A percentile compares a stretch with the other conserved stretches of the same genome.
phyloP scores from a whole-genome alignment of 768 basidiomycete genomes.

The Phlegmacium glaucopus region DNA sequence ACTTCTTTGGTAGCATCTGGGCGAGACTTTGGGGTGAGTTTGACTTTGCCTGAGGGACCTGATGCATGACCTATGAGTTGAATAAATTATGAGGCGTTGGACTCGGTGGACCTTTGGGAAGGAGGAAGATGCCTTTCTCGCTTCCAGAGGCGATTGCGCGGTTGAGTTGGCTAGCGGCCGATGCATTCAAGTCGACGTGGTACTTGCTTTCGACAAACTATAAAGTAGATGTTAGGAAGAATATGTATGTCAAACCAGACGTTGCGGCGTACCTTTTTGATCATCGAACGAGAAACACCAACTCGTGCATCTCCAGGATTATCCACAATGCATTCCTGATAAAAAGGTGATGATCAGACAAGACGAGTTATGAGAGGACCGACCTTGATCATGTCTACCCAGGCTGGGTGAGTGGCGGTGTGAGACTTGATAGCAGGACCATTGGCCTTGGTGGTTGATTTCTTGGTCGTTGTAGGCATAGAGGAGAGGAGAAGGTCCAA shows the following conservation, averaged over 20 bases:
- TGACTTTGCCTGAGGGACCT: constrained; percentile 44
- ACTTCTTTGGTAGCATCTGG: constrained; percentile 57
- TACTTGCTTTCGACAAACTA: constrained; percentile 85
- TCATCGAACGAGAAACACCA: constrained; percentile 77
- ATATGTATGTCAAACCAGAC: constrained; percentile 6
- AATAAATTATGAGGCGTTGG: neutral
- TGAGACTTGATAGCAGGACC: constrained; percentile 32
- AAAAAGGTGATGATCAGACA: constrained; percentile 23
- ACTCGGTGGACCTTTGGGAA: constrained; percentile 43
- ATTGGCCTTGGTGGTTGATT: constrained; percentile 32
- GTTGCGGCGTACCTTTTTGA: constrained; percentile 64
- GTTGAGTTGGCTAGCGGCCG: constrained; percentile 71
- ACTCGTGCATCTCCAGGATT: constrained; percentile 66
- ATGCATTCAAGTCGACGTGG: constrained; percentile 69
- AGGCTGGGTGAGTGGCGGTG: constrained; percentile 53
- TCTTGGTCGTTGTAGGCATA: constrained; percentile 34
- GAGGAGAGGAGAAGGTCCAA: constrained; percentile 16
- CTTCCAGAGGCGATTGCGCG: constrained; percentile 66
- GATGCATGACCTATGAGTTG: constrained; percentile 4
- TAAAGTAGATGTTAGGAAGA: constrained; percentile 9
- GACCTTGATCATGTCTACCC: constrained; percentile 84
- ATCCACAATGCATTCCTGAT: constrained; percentile 67
- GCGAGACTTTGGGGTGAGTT: constrained; percentile 64
- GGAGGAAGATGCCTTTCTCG: constrained; percentile 44
- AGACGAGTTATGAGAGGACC: constrained; percentile 15